Percentiles rank a stretch among this genome's conserved stretches.
These are phyloP conservation scores for Aspergillus puulaauensis DNA, from an alignment of 2,329 filamentous ascomycete genomes.

Conservation along the genomic window DNA sequence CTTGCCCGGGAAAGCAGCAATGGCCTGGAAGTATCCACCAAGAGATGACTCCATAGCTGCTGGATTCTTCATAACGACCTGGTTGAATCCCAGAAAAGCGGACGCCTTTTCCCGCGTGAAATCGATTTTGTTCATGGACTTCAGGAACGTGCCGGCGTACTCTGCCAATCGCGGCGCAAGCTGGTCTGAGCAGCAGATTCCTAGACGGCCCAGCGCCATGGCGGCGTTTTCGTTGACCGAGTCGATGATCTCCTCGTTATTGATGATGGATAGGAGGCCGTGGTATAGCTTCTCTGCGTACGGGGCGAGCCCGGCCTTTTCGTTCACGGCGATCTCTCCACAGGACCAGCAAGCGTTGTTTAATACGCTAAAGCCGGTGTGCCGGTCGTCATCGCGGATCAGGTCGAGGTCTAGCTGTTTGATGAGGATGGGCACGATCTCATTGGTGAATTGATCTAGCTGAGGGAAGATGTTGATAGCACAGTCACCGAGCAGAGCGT, in stretches of 20 bases:
- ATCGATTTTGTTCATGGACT: constrained; percentile 77
- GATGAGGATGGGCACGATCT: constrained; percentile 75
- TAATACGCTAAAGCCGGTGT: constrained; percentile 84
- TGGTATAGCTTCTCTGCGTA: constrained; percentile 76
- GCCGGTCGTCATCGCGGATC: constrained; percentile 74
- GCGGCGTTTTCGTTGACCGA: constrained; percentile 92
- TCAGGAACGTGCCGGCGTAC: constrained; percentile 80
- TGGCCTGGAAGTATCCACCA: constrained; percentile 76
- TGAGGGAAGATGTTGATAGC: constrained; percentile 88
- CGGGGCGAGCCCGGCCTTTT: constrained; percentile 68
- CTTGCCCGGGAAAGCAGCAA: constrained; percentile 68
- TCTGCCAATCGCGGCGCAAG: constrained; percentile 76
- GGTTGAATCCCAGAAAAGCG: constrained; percentile 86
- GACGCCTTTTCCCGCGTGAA: constrained; percentile 93
- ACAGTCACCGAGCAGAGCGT: constrained; percentile 90
- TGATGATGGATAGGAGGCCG: constrained; percentile 77
- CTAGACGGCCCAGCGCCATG: constrained; percentile 85
- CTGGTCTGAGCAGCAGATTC: constrained; percentile 72
- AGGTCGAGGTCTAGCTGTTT: constrained; percentile 81
- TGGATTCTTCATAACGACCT: constrained; percentile 81
- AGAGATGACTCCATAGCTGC: constrained; percentile 87
- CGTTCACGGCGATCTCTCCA: constrained; percentile 85
- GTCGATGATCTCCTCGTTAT: constrained; percentile 78
- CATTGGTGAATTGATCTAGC: constrained; percentile 70
- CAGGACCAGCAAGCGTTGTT: constrained; percentile 99